Evolutionary conservation across 2,329 filamentous ascomycete species (phyloP).

Genomic region (Fusarium nygamai): DNA sequence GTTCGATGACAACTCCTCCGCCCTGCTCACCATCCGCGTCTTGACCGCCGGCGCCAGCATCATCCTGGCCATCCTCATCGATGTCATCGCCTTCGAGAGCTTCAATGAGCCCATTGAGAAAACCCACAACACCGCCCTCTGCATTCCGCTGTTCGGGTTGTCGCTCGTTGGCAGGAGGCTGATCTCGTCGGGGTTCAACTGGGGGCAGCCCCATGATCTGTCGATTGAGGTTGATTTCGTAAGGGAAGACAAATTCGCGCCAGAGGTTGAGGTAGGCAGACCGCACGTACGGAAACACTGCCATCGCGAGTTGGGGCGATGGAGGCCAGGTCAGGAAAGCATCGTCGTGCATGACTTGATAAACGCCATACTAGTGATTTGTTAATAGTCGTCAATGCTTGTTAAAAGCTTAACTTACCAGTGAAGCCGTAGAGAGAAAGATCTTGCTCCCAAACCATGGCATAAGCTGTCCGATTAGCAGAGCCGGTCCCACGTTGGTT

Average conservation of each 20-base stretch:
- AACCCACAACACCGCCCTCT: conserved; percentile 48
- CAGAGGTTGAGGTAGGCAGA: conserved; percentile 59
- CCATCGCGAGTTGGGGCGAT: conserved; percentile 61
- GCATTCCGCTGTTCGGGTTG: conserved; percentile 36
- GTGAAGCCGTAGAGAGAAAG: conserved; percentile 53
- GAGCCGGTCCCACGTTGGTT: conserved; percentile 57
- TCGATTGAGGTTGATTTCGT: conserved; percentile 61
- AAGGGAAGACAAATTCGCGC: conserved; percentile 55
- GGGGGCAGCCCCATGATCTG: conserved; percentile 55
- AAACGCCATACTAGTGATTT: conserved; percentile 56
- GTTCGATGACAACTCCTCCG: conserved; percentile 47
- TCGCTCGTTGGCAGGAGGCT: conserved; percentile 19
- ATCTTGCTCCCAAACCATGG: conserved; percentile 55
- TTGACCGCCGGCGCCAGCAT: conserved; percentile 28
- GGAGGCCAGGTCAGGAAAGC: conserved; percentile 64
- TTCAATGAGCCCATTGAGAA: conserved; percentile 51
- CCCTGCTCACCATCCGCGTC: conserved; percentile 38
- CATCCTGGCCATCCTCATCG: conserved; percentile 39
- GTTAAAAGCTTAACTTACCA: conserved; percentile 47
- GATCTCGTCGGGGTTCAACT: conserved; percentile 39
- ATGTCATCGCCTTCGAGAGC: conserved; percentile 50
- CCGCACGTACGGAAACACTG: conserved; percentile 59
- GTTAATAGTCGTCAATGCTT: not conserved
- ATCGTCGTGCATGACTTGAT: conserved; percentile 56
- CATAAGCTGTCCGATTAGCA: conserved; percentile 57